Conservation (phyloP, 805 yeast genomes). For the Lipomyces japonicus region DNA sequence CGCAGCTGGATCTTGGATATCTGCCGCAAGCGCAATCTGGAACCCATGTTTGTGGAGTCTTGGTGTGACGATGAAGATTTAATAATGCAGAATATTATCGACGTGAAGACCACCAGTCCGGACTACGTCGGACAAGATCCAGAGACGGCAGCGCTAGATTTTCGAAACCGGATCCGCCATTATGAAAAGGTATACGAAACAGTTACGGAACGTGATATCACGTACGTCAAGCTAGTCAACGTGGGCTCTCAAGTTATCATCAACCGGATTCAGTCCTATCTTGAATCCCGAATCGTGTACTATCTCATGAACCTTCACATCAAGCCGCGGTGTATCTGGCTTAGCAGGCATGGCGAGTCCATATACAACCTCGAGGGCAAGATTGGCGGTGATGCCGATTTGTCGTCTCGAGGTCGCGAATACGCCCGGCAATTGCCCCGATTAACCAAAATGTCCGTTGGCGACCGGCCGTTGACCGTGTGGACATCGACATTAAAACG, state of each 20-base stretch:
- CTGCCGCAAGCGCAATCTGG: slow-evolving; percentile 63
- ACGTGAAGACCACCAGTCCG: slow-evolving; percentile 82
- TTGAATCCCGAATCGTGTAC: slow-evolving; percentile 89
- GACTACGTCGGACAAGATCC: slow-evolving; percentile 69
- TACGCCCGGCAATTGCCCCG: slow-evolving; percentile 81
- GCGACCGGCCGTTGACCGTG: slow-evolving; percentile 63
- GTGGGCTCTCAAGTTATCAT: slow-evolving; percentile 84
- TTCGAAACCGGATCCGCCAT: slow-evolving; percentile 64
- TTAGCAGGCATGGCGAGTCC: slow-evolving; percentile 94
- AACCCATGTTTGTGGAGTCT: slow-evolving; percentile 89
- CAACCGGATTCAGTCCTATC: slow-evolving; percentile 79
- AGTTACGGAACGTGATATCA: slow-evolving; percentile 55
- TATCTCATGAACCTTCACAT: slow-evolving; percentile 94
- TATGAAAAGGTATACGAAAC: slow-evolving; percentile 78
- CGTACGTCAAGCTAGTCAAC: slow-evolving; percentile 84
- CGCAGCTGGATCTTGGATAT: slow-evolving; percentile 58
- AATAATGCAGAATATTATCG: slow-evolving; percentile 72
- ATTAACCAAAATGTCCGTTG: slow-evolving; percentile 59
- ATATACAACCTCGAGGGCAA: slow-evolving; percentile 88
- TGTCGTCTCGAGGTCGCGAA: slow-evolving; percentile 77
- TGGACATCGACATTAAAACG: slow-evolving; percentile 93
- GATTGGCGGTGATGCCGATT: slow-evolving; percentile 90
- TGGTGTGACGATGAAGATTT: slow-evolving; percentile 81
- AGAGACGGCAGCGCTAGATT: slow-evolving; percentile 68
- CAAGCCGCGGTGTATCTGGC: slow-evolving; percentile 87